These are phyloP conservation scores for Neolentinus lepideus DNA, from an alignment of 1,284 basidiomycete genomes.

Conservation along the genomic window DNA sequence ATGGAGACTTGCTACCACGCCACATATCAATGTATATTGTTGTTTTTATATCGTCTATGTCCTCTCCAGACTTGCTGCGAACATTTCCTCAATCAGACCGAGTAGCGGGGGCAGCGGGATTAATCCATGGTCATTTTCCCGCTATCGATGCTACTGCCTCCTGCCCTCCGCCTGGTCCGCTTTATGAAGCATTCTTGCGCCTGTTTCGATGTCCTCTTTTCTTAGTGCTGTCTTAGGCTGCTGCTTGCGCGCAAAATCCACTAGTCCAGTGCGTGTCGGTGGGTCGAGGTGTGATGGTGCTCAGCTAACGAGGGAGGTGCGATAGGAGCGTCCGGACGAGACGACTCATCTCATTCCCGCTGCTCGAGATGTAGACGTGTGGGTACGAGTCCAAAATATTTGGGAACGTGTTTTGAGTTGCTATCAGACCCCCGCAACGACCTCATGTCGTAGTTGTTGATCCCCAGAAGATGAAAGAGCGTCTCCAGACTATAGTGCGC, in stretches of 20 bases:
- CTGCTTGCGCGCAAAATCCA: background rate
- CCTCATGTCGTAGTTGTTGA: constrained; percentile 28
- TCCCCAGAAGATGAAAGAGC: constrained; percentile 44
- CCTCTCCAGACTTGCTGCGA: no score
- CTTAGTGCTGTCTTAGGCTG: background rate
- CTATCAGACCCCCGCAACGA: constrained; percentile 11
- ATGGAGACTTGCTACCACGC: background rate
- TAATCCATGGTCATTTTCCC: background rate
- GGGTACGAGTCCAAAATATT: background rate
- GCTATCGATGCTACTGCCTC: background rate
- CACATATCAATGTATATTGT: no score
- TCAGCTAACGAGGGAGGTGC: background rate
- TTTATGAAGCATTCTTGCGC: background rate
- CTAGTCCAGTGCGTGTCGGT: background rate
- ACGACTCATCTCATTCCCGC: constrained; percentile 1
- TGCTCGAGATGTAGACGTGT: background rate
- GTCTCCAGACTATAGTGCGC: constrained; percentile 51
- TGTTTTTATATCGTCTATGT: no score
- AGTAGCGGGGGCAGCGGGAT: no score
- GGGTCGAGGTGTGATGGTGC: background rate
- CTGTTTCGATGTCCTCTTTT: constrained; percentile 1
- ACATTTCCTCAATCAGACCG: no score
- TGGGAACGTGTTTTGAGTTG: background rate
- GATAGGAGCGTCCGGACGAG: background rate
- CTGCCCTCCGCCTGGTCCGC: background rate